A percentile compares a stretch with the other conserved stretches of the same genome.
These are phyloP conservation scores for Termitomyces sp. DNA, from an alignment of 768 basidiomycete species.

Conservation along the genomic window DNA sequence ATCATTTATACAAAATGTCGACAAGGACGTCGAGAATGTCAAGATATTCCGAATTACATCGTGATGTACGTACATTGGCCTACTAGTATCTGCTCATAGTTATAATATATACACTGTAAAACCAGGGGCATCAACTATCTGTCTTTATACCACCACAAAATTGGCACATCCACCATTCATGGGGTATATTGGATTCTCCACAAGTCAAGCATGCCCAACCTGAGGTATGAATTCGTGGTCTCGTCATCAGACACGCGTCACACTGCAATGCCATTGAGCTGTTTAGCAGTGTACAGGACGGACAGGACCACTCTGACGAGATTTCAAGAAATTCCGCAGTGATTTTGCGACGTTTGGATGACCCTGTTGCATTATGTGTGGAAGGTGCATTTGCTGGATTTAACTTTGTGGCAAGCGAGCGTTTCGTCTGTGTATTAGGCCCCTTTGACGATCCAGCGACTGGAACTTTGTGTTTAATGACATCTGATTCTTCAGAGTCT, in stretches of 20 bases:
- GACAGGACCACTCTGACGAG: constrained; percentile 48
- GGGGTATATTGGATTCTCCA: constrained; percentile 58
- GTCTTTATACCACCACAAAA: constrained; percentile 69
- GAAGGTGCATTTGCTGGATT: neutral
- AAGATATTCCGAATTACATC: constrained; percentile 44
- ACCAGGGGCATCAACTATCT: constrained; percentile 26
- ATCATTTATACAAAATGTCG: constrained; percentile 28
- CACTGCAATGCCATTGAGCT: constrained; percentile 48
- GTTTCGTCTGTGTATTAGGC: constrained; percentile 14
- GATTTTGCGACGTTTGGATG: constrained; percentile 11
- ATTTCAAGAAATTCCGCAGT: neutral
- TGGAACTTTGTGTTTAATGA: constrained; percentile 19
- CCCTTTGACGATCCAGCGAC: constrained; percentile 24
- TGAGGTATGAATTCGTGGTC: constrained; percentile 27
- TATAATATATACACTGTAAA: neutral
- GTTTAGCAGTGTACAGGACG: constrained; percentile 69
- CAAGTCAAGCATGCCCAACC: constrained; percentile 72
- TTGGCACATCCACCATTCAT: constrained; percentile 72
- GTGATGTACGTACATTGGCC: neutral
- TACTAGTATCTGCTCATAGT: neutral
- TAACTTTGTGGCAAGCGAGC: constrained; percentile 9
- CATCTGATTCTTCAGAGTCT: constrained; percentile 36
- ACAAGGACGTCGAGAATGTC: constrained; percentile 37
- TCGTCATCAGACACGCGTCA: constrained; percentile 50
- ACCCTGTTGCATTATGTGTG: neutral